Evolutionary conservation across 352 stramenopile genomes (phyloP), one percentile per base, ranked within the genome.

Genomic region (Phytophthora pisi): DNA sequence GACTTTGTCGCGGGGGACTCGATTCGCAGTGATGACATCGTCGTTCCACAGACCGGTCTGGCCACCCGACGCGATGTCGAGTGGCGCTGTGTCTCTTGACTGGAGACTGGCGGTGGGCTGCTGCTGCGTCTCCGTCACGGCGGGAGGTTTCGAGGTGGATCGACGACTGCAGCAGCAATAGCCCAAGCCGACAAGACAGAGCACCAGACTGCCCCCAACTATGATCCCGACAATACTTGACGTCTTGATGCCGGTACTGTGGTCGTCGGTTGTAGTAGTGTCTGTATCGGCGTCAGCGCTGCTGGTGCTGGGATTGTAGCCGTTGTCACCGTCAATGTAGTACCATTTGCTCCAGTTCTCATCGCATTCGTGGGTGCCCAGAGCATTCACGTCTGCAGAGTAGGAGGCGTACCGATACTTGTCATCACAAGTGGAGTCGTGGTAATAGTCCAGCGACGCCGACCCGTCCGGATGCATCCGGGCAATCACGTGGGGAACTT

Each of bases 1-100:
- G 30, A 86, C 51, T 28, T 77, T 72, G 36, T 82, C 72, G 30
- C 78, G 57, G 28, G 75, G 65, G 7, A 84, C 64, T 13, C 75
- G 73, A 3, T 74, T 72, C 4, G 73, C 69, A 49, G 74, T 69
- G 58, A 86, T 76, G 8, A 72, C 64, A 31, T 77, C 66, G 60
- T 86, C 78, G 23, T 75, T 59, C 77, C 66, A 81, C 6, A 76
- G 51, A 38, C 57, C 64, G 2, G 63, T 50, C 23, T 75, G 68
- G 3, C 62, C 63, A 13, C 18, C 51, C 11, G 59, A 11, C n/a
- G 56, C 55, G 5, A 54, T 43, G 18, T 74, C 47, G n/a, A 73
- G 42, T 42, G 61, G 64, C 40, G 61, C 56, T 18, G 66, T 70
- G 42, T 63, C 51, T 38, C 57, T 23, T 15, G 51, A 58, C 46